A percentile compares a stretch with the other conserved stretches of the same genome.
These are phyloP conservation scores for Emergomyces orientalis DNA, from an alignment of 2,329 filamentous ascomycete species.

Conservation along the genomic window DNA sequence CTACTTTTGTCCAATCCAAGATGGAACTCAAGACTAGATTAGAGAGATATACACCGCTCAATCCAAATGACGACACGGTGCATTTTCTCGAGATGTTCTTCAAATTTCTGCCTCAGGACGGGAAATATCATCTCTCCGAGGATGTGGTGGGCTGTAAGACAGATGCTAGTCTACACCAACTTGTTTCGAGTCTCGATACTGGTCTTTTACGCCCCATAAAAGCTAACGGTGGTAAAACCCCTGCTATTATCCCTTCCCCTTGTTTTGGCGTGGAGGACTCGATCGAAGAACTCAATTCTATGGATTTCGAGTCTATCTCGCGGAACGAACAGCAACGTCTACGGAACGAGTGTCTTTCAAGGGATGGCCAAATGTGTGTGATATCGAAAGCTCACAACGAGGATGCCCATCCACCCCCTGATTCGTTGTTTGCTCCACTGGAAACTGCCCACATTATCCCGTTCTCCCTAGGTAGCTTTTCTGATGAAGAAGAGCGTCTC, in stretches of 20 bases:
- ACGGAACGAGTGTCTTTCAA: constrained; percentile 3
- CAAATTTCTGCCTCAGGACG: background rate
- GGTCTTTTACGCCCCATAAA: background rate
- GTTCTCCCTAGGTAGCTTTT: background rate
- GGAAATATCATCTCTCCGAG: background rate
- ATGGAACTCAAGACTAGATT: background rate
- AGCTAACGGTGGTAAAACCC: background rate
- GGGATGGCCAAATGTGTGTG: constrained; percentile 1
- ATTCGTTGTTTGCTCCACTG: background rate
- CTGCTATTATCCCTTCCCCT: background rate
- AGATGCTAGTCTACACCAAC: constrained; percentile 2
- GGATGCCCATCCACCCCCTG: background rate
- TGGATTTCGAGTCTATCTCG: background rate
- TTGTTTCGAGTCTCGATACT: background rate
- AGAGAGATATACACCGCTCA: background rate
- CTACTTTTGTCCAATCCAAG: background rate
- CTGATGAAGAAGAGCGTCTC: background rate
- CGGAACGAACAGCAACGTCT: background rate
- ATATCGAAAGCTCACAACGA: background rate
- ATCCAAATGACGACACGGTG: background rate
- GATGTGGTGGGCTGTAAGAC: background rate
- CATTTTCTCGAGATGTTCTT: background rate
- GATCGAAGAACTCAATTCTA: background rate
- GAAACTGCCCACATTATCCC: background rate
- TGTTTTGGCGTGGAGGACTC: background rate